Percentiles rank a stretch among this genome's conserved stretches.
These are phyloP conservation scores for Echites panduratus DNA, from an alignment of 257 asterid genomes.

Conservation along the genomic window DNA sequence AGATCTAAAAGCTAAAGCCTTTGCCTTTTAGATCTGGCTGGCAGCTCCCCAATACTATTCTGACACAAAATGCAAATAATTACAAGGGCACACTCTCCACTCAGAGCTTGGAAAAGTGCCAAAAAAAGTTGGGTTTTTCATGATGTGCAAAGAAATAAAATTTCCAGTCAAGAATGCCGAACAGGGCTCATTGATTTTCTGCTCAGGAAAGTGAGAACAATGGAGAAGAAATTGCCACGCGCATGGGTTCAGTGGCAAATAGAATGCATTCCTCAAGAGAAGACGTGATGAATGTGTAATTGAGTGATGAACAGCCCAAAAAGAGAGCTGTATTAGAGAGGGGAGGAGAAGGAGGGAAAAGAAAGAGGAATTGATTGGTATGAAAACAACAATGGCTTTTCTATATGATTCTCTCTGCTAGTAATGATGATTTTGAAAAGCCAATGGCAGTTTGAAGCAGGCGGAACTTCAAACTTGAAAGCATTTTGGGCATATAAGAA, in stretches of 20 bases:
- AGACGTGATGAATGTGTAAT: conserved; percentile 22
- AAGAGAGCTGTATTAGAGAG: conserved; percentile 7
- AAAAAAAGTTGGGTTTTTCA: conserved; percentile 11
- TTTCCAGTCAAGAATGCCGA: conserved; percentile 6
- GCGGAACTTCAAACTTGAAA: not conserved
- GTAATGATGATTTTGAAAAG: conserved; percentile 38
- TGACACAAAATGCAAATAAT: not conserved
- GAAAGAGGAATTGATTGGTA: conserved; percentile 24
- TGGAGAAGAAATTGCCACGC: conserved; percentile 14
- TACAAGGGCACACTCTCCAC: not conserved
- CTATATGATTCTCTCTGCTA: conserved; percentile 13
- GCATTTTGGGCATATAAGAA: not conserved
- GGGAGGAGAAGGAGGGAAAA: conserved; percentile 14
- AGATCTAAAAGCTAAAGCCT: conserved; percentile 22
- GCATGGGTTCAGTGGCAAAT: conserved; percentile 21
- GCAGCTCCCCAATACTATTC: conserved; percentile 10
- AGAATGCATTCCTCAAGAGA: conserved; percentile 8
- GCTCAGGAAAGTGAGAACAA: conserved; percentile 33
- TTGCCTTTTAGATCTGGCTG: conserved; percentile 45
- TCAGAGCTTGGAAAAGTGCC: not conserved
- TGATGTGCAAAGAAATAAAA: conserved; percentile 3
- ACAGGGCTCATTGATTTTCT: conserved; percentile 19
- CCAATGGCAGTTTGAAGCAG: conserved; percentile 21
- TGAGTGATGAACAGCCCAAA: conserved; percentile 17
- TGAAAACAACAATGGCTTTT: conserved; percentile 9